Evolutionary conservation across 2,329 filamentous ascomycete species (phyloP).

Genomic region (Ophiosphaerella korrae): DNA sequence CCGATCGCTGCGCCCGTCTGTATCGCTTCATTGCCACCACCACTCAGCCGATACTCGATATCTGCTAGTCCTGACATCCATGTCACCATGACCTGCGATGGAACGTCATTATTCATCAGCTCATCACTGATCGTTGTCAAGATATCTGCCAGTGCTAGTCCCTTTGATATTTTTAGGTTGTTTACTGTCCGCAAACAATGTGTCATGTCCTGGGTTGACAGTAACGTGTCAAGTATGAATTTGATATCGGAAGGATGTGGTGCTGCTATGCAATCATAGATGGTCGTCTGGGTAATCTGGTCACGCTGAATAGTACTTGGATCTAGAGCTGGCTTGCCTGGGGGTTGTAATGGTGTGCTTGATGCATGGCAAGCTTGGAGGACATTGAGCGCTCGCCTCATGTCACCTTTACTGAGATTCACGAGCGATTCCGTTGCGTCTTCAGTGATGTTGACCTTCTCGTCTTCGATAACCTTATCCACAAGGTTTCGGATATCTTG

Average conservation of each 20-base stretch:
- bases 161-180: conserved; percentile 81
- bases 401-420: conserved; percentile 88
- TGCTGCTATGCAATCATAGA: conserved; percentile 96
- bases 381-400: conserved; percentile 93
- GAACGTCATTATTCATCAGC: conserved; percentile 80
- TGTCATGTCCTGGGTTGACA: conserved; percentile 85
- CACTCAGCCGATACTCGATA: conserved; percentile 88
- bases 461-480: conserved; percentile 86
- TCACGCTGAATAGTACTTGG: conserved; percentile 73
- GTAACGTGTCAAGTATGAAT: conserved; percentile 80
- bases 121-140: conserved; percentile 85
- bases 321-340: conserved; percentile 53
- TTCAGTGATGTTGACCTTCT: conserved; percentile 79
- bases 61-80: conserved; percentile 93
- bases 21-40: conserved; percentile 82
- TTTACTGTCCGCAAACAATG: conserved; percentile 88
- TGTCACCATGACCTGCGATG: conserved; percentile 81
- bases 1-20: conserved; percentile 94
- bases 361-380: conserved; percentile 96
- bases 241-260: conserved; percentile 88
- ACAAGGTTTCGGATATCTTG: conserved; percentile 82
- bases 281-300: conserved; percentile 85
- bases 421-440: conserved; percentile 86
- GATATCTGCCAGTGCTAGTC: conserved; percentile 91
- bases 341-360: conserved; percentile 65